Evolutionary conservation across 805 yeast species (phyloP).

Genomic region (Cyberlindnera misumaiensis): DNA sequence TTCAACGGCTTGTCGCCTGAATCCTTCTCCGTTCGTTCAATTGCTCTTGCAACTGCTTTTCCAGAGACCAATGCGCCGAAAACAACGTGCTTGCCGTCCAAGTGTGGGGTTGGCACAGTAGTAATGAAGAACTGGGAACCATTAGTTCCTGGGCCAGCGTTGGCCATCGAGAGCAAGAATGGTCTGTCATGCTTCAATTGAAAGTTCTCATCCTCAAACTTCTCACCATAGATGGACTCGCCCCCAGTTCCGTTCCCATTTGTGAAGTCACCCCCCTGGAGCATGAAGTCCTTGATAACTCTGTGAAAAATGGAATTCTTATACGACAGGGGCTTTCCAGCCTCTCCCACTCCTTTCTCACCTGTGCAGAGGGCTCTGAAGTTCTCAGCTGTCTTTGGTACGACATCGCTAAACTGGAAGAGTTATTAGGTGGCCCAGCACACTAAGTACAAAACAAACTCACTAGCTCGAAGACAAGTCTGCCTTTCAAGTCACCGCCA

Average conservation of each 20-base stretch:
- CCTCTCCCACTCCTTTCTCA: slow-evolving; percentile 58
- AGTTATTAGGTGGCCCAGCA: neutral
- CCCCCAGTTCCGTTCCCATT: slow-evolving; percentile 71
- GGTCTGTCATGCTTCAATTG: slow-evolving; percentile 71
- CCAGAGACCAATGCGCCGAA: slow-evolving; percentile 87
- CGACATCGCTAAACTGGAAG: slow-evolving; percentile 47
- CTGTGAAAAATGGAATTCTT: slow-evolving; percentile 91
- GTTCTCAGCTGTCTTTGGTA: slow-evolving; percentile 86
- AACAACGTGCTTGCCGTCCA: slow-evolving; percentile 94
- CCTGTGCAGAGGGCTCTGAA: slow-evolving; percentile 88
- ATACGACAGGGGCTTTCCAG: slow-evolving; percentile 64
- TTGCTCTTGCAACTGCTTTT: slow-evolving; percentile 67
- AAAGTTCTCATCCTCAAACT: slow-evolving; percentile 89
- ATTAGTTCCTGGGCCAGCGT: slow-evolving; percentile 91
- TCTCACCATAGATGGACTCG: slow-evolving; percentile 76
- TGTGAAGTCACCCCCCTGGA: slow-evolving; percentile 95
- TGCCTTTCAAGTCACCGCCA: slow-evolving; percentile 63
- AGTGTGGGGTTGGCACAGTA: slow-evolving; percentile 87
- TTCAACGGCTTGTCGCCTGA: slow-evolving; percentile 62
- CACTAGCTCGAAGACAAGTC: slow-evolving; percentile 66
- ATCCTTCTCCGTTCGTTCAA: slow-evolving; percentile 67
- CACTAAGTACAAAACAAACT: slow-evolving; percentile 21
- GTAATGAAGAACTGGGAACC: slow-evolving; percentile 96
- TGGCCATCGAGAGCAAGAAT: slow-evolving; percentile 91
- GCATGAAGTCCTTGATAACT: slow-evolving; percentile 83